Conservation (phyloP, 129 eudicot genomes). For the Dittrichia graveolens region DNA sequence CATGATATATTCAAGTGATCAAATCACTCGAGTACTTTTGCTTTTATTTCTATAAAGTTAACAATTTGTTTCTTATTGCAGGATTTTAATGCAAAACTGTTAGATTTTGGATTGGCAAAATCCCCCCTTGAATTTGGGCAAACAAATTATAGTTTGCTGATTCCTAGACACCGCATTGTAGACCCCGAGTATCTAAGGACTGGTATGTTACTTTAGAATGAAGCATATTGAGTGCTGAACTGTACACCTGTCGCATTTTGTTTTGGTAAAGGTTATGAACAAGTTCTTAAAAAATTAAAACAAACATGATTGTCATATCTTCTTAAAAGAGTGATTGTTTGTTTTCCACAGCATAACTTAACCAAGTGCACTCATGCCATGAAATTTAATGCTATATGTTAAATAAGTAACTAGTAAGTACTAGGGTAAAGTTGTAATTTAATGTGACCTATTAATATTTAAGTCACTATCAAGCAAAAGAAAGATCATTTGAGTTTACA, state of each 20-base stretch:
- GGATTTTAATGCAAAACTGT: conserved; percentile 40
- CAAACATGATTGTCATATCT: too few species aligned
- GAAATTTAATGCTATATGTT: not conserved
- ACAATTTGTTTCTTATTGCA: conserved; percentile 18
- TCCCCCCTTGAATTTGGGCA: conserved; percentile 6
- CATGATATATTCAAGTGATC: conserved; percentile 10
- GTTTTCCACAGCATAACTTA: not conserved
- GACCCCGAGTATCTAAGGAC: conserved; percentile 13
- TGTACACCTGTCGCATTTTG: too few species aligned
- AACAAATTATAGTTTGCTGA: conserved; percentile 31
- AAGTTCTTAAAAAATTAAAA: too few species aligned
- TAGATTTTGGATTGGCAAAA: conserved; percentile 27
- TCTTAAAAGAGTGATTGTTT: not conserved
- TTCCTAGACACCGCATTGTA: conserved; percentile 35
- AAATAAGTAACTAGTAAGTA: too few species aligned
- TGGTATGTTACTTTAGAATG: conserved; percentile 23
- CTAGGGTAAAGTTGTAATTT: too few species aligned
- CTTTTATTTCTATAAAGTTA: not conserved
- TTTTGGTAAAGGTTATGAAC: too few species aligned
- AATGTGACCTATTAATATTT: too few species aligned
- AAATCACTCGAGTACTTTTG: not conserved
- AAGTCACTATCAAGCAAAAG: too few species aligned
- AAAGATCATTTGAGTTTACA: too few species aligned
- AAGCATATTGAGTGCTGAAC: too few species aligned
- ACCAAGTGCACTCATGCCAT: not conserved